A percentile compares a stretch with the other conserved stretches of the same genome.
Conservation (phyloP, 2,329 filamentous ascomycete species). For the Paraconiothyrium sp. region DNA sequence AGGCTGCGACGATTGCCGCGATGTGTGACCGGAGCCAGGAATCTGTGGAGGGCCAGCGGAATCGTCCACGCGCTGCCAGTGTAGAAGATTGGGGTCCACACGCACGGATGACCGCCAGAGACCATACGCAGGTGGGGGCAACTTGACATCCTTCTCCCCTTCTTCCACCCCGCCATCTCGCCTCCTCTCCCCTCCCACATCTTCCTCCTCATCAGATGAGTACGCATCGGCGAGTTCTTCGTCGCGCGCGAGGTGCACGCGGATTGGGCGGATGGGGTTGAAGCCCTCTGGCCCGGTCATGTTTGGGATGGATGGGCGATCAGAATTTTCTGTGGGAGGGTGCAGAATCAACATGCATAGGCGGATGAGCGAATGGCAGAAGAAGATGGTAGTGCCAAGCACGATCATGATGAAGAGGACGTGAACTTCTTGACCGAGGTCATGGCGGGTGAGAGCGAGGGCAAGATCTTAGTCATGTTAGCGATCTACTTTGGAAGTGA, state of each 20-base stretch:
- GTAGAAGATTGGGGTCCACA: constrained; percentile 81
- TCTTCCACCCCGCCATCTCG: constrained; percentile 18
- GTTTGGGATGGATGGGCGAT: constrained; percentile 52
- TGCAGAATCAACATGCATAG: constrained; percentile 73
- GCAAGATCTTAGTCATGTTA: constrained; percentile 68
- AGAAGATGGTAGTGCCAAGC: constrained; percentile 77
- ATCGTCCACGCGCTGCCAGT: constrained; percentile 73
- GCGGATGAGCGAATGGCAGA: constrained; percentile 80
- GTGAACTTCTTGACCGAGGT: constrained; percentile 75
- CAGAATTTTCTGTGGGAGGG: constrained; percentile 38
- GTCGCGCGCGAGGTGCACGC: constrained; percentile 77
- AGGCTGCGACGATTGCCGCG: background rate
- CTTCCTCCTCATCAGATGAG: constrained; percentile 55
- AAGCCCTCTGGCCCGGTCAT: constrained; percentile 70
- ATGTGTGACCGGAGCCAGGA: background rate
- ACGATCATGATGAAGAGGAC: constrained; percentile 83
- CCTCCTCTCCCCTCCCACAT: constrained; percentile 11
- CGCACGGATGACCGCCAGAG: constrained; percentile 83
- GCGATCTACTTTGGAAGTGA: too few species aligned
- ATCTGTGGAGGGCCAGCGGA: background rate
- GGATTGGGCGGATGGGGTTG: constrained; percentile 77
- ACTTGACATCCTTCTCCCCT: constrained; percentile 34
- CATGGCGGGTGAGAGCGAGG: constrained; percentile 72
- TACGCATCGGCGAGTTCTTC: constrained; percentile 70
- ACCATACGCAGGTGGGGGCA: constrained; percentile 81